Percentiles rank a stretch among this genome's conserved stretches.
phyloP scores from a whole-genome alignment of 2,329 filamentous ascomycete genomes.

The Chlorencoelia australis region DNA sequence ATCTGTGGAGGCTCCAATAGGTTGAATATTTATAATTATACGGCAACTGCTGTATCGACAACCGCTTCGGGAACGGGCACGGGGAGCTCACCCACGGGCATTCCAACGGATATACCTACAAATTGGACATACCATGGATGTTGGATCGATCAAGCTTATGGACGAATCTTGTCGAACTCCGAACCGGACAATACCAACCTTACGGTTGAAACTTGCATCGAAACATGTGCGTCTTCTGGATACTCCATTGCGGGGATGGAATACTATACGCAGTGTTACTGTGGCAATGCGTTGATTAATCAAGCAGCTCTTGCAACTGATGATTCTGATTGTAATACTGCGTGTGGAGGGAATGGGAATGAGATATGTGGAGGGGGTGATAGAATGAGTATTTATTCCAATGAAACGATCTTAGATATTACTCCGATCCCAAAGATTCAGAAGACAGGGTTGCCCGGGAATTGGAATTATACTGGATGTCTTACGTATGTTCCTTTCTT shows the following conservation, averaged over 20 bases:
- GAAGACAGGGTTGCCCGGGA: constrained; percentile 13
- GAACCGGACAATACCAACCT: constrained; percentile 9
- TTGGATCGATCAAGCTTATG: constrained; percentile 15
- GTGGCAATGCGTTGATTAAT: constrained; percentile 19
- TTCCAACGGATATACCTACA: constrained; percentile 12
- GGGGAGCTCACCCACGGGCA: constrained; percentile 3
- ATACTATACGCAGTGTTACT: constrained; percentile 26
- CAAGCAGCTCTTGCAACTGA: constrained; percentile 14
- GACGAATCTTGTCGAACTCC: constrained; percentile 13
- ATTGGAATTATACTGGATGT: constrained; percentile 18
- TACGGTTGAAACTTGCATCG: constrained; percentile 16
- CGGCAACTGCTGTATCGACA: constrained; percentile 6
- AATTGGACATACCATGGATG: constrained; percentile 20
- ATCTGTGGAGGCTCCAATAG: constrained; percentile 24
- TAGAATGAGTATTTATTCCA: constrained; percentile 20
- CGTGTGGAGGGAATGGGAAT: constrained; percentile 20
- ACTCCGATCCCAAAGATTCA: constrained; percentile 11
- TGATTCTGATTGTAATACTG: constrained; percentile 28
- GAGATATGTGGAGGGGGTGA: constrained; percentile 27
- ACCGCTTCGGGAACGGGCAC: constrained; percentile 4
- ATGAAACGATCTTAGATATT: constrained; percentile 9
- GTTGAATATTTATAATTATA: constrained; percentile 17
- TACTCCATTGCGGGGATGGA: constrained; percentile 27
- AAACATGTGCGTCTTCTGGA: constrained; percentile 26
- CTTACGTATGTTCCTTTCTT: constrained; percentile 20